phyloP scores from a whole-genome alignment of 352 stramenopile species.

The Phytophthora hybrid region DNA sequence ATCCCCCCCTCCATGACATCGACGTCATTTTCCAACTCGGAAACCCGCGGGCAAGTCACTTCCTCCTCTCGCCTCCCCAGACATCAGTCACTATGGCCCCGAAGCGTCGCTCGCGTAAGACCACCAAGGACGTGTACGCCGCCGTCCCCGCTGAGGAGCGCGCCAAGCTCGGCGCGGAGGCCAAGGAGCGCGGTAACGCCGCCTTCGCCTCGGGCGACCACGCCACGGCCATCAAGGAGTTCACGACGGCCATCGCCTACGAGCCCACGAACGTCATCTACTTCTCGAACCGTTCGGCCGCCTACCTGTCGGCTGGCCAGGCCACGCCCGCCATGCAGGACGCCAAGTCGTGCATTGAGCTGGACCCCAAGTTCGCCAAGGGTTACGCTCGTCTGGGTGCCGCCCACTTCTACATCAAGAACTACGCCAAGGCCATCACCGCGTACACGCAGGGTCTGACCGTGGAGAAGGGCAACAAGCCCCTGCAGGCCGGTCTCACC shows the following conservation, averaged over 20 bases:
- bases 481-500: slow-evolving; percentile 82
- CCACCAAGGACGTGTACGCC: slow-evolving; percentile 86
- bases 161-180: slow-evolving; percentile 76
- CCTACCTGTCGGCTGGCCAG: slow-evolving; percentile 84
- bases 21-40: slow-evolving; percentile 64
- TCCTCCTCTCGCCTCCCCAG: slow-evolving; percentile 10
- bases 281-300: slow-evolving; percentile 90
- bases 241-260: slow-evolving; percentile 87
- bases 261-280: slow-evolving; percentile 90
- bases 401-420: slow-evolving; percentile 91
- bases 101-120: slow-evolving; percentile 85
- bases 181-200: slow-evolving; percentile 88
- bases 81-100: slow-evolving; percentile 64
- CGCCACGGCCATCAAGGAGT: slow-evolving; percentile 89
- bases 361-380: slow-evolving; percentile 89
- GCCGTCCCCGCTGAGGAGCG: slow-evolving; percentile 70
- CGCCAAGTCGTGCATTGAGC: slow-evolving; percentile 87
- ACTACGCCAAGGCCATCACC: slow-evolving; percentile 87
- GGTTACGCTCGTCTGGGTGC: slow-evolving; percentile 87
- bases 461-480: slow-evolving; percentile 88
- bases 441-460: slow-evolving; percentile 85
- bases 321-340: slow-evolving; percentile 85
- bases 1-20: slow-evolving; percentile 2
- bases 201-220: slow-evolving; percentile 82
- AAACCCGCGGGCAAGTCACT: slow-evolving; percentile 40